Evolutionary conservation across 192 early-diverging fungal species (phyloP).

Genomic region (Phlyctochytrium bullatum): DNA sequence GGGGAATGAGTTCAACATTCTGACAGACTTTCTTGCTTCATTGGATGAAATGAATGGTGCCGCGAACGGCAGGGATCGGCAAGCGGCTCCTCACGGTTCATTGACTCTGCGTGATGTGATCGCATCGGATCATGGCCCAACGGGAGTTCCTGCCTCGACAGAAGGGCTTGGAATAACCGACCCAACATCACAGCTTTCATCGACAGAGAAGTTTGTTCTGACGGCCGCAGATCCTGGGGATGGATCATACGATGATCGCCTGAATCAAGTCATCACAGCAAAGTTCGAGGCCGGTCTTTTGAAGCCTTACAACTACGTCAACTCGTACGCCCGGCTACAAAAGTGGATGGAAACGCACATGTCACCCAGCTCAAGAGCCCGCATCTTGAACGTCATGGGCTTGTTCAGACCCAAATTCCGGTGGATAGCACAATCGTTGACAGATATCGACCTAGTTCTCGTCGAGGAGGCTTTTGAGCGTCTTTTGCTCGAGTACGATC

Average conservation of each 20-base stretch:
- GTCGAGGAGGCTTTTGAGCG: slow-evolving; percentile 97
- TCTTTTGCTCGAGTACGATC: slow-evolving; percentile 91
- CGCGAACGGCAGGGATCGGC: neutral
- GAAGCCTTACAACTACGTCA: slow-evolving; percentile 97
- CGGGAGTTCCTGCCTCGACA: slow-evolving; percentile 11
- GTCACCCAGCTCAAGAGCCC: slow-evolving; percentile 63
- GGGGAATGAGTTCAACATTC: slow-evolving; percentile 79
- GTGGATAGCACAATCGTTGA: slow-evolving; percentile 80
- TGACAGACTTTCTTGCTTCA: slow-evolving; percentile 53
- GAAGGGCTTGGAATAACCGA: slow-evolving; percentile 3
- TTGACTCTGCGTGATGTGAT: neutral
- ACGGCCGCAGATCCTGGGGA: slow-evolving; percentile 89
- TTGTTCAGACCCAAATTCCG: slow-evolving; percentile 88
- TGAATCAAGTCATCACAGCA: slow-evolving; percentile 89
- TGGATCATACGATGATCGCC: slow-evolving; percentile 79
- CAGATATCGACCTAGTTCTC: slow-evolving; percentile 90
- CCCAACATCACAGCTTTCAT: slow-evolving; percentile 32
- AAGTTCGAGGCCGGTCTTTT: slow-evolving; percentile 94
- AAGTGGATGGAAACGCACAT: slow-evolving; percentile 88
- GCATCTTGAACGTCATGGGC: slow-evolving; percentile 86
- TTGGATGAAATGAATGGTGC: slow-evolving; percentile 29
- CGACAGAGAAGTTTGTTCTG: slow-evolving; percentile 85
- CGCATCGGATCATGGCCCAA: neutral
- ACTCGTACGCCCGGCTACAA: slow-evolving; percentile 84
- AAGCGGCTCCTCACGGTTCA: too few relatives aligned